Conservation (phyloP, 208 protist genomes). For the Leishmania major region DNA sequence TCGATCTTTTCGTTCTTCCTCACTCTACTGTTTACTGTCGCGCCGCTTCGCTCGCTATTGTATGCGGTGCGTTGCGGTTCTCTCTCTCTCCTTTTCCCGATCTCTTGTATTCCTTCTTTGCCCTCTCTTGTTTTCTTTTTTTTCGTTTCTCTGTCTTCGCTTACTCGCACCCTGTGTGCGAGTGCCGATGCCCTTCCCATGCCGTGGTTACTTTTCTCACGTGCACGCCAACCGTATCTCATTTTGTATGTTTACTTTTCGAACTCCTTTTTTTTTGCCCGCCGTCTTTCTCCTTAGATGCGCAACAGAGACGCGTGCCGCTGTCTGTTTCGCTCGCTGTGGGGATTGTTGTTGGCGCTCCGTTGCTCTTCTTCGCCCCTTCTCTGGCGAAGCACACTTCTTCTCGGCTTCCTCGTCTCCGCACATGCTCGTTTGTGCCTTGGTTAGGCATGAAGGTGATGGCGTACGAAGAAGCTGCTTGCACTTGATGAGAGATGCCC, state of each 20-base stretch:
- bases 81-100: background rate
- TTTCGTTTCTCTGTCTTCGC: background rate
- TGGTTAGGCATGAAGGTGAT: background rate
- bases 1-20: background rate
- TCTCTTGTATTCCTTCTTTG: background rate
- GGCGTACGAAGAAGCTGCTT: background rate
- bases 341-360: background rate
- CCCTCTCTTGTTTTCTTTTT: background rate
- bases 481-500: background rate
- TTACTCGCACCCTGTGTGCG: background rate
- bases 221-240: background rate
- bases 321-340: background rate
- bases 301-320: background rate
- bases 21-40: background rate
- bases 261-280: background rate
- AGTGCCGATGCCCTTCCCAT: background rate
- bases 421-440: background rate
- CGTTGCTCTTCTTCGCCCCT: background rate
- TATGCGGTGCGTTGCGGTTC: background rate
- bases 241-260: background rate
- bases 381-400: background rate
- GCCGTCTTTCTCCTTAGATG: background rate
- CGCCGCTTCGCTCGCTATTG: background rate
- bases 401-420: background rate
- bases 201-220: background rate